These are phyloP conservation scores for Colletotrichum eremochloae DNA, from an alignment of 2,329 filamentous ascomycete species.

Conservation along the genomic window DNA sequence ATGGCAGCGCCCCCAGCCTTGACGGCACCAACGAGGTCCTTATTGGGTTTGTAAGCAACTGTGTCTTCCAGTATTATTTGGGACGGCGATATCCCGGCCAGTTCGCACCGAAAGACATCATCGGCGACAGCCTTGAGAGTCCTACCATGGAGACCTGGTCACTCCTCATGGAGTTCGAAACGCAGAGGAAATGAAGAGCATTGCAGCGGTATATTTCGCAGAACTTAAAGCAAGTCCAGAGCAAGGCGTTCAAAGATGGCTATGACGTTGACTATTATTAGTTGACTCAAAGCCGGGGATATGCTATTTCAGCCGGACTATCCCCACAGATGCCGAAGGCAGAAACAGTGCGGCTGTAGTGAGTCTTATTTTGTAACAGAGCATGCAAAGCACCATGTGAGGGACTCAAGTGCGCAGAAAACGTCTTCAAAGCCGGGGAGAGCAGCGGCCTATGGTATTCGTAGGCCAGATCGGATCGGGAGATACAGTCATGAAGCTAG, in stretches of 20 bases:
- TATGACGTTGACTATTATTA: constrained; percentile 33
- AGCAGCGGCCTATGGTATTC: not conserved
- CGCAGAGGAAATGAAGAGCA: constrained; percentile 29
- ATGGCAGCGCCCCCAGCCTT: constrained; percentile 52
- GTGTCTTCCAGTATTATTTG: constrained; percentile 49
- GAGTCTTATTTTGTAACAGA: constrained; percentile 41
- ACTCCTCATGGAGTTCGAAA: constrained; percentile 42
- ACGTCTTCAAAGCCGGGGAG: constrained; percentile 7
- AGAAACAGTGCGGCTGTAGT: not conserved
- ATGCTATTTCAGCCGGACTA: constrained; percentile 50
- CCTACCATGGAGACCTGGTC: constrained; percentile 48
- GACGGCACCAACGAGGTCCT: constrained; percentile 35
- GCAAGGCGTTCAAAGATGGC: not conserved
- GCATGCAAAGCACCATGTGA: constrained; percentile 42
- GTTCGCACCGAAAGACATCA: constrained; percentile 46
- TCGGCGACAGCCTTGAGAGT: constrained; percentile 47
- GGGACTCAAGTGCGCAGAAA: constrained; percentile 45
- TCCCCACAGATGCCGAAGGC: constrained; percentile 49
- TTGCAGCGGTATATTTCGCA: constrained; percentile 11
- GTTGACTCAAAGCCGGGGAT: constrained; percentile 49
- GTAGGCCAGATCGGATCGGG: constrained; percentile 43
- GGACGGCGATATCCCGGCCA: constrained; percentile 45
- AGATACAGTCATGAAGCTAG: constrained; percentile 50
- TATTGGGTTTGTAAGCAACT: constrained; percentile 51
- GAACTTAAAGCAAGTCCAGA: not conserved